phyloP scores from a whole-genome alignment of 768 basidiomycete species.

The Leccinum incarnatum region DNA sequence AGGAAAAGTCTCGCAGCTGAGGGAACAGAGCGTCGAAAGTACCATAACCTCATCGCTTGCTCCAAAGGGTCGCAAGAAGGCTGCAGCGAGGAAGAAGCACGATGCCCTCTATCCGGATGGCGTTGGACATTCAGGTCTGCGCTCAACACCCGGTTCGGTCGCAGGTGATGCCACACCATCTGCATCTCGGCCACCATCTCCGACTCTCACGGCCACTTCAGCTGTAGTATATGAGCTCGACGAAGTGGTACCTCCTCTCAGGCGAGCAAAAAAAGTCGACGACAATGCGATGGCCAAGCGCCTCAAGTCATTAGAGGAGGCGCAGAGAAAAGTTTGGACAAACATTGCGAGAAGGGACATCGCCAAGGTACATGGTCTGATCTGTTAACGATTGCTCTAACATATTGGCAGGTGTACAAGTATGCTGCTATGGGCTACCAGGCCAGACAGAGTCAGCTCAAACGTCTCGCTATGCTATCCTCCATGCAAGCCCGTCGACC shows the following conservation, averaged over 20 bases:
- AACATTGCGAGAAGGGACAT: conserved; percentile 84
- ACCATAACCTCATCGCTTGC: conserved; percentile 36
- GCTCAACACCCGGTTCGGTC: conserved; percentile 47
- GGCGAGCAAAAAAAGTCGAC: conserved; percentile 75
- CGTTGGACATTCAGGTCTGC: conserved; percentile 45
- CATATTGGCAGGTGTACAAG: conserved; percentile 64
- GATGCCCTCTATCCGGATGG: conserved; percentile 52
- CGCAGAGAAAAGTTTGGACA: conserved; percentile 87
- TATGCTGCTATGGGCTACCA: conserved; percentile 66
- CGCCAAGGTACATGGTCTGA: conserved; percentile 54
- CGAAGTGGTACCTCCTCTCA: conserved; percentile 66
- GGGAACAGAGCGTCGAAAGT: conserved; percentile 62
- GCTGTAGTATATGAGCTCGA: conserved; percentile 71
- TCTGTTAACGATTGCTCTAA: conserved; percentile 5
- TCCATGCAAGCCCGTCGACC: conserved; percentile 78
- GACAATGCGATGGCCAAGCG: conserved; percentile 70
- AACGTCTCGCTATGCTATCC: conserved; percentile 72
- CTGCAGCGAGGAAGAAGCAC: conserved; percentile 54
- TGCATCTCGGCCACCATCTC: conserved; percentile 69
- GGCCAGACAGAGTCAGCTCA: conserved; percentile 63
- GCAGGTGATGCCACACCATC: conserved; percentile 71
- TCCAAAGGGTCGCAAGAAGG: conserved; percentile 57
- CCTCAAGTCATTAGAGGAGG: conserved; percentile 74
- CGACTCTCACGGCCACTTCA: conserved; percentile 50
- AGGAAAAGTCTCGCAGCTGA: conserved; percentile 45